Evolutionary conservation across 1,284 basidiomycete species (phyloP).

Genomic region (Tremellales sp.): DNA sequence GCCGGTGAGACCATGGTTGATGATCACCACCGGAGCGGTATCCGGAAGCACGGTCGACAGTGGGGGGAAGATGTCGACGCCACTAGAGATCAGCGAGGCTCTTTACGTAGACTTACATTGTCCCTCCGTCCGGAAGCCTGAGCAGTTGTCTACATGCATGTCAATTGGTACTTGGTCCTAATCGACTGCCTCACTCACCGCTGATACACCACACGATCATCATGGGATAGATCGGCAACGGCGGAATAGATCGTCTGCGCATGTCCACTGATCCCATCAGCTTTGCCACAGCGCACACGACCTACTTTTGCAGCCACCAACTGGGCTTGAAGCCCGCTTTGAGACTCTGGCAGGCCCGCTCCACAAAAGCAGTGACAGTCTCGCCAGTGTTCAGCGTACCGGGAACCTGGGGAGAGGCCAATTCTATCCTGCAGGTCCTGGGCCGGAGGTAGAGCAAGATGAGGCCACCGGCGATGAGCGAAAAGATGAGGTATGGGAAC

Average conservation of each 20-base stretch:
- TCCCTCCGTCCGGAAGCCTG: conserved; percentile 61
- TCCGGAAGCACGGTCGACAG: conserved; percentile 54
- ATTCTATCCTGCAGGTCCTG: conserved; percentile 3
- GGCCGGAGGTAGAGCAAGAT: conserved; percentile 7
- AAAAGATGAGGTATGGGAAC: not conserved
- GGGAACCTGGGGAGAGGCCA: conserved; percentile 4
- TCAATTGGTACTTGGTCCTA: conserved; percentile 53
- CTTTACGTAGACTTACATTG: conserved; percentile 52
- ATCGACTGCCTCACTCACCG: conserved; percentile 51
- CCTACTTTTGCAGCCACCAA: conserved; percentile 31
- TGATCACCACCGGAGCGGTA: conserved; percentile 71
- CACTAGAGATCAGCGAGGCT: conserved; percentile 48
- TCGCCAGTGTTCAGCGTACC: conserved; percentile 7
- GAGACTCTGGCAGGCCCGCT: conserved; percentile 24
- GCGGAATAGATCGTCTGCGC: conserved; percentile 46
- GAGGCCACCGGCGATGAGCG: conserved; percentile 1
- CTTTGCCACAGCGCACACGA: not conserved
- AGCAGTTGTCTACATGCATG: conserved; percentile 53
- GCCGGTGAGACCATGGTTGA: conserved; percentile 76
- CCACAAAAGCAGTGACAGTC: conserved; percentile 14
- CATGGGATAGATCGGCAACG: conserved; percentile 57
- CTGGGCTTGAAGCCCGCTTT: conserved; percentile 31
- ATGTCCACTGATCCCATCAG: conserved; percentile 29
- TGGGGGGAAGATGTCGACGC: conserved; percentile 47
- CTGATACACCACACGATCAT: conserved; percentile 64